A percentile compares a stretch with the other conserved stretches of the same genome.
These are phyloP conservation scores for Isatis tinctoria DNA, from an alignment of 345 rosid genomes.

Conservation along the genomic window DNA sequence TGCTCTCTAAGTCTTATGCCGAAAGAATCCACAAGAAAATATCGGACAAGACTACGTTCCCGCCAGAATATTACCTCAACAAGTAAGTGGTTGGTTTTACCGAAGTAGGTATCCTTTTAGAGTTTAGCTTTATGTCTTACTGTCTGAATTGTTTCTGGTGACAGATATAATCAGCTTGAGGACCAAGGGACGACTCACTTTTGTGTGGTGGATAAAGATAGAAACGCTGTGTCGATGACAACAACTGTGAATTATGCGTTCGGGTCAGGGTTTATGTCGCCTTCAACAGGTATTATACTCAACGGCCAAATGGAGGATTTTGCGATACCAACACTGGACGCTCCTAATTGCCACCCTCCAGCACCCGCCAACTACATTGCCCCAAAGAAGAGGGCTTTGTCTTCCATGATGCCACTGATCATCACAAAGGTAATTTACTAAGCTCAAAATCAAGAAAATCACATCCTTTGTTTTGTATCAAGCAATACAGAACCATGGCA, in stretches of 20 bases:
- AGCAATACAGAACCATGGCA: not conserved
- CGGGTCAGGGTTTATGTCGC: slow-evolving; percentile 74
- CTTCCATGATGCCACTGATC: slow-evolving; percentile 83
- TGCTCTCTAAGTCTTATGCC: slow-evolving; percentile 68
- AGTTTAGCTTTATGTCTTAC: not conserved
- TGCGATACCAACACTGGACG: slow-evolving; percentile 54
- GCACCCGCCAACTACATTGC: slow-evolving; percentile 67
- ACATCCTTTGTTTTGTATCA: not conserved
- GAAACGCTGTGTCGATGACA: slow-evolving; percentile 86
- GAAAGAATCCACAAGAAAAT: slow-evolving; percentile 45
- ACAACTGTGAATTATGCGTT: slow-evolving; percentile 61
- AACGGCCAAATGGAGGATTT: slow-evolving; percentile 89
- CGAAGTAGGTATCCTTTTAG: not conserved
- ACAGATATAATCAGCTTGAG: slow-evolving; percentile 77
- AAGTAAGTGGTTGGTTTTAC: slow-evolving; percentile 32
- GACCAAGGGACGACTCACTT: slow-evolving; percentile 90
- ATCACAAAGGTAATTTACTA: slow-evolving; percentile 59
- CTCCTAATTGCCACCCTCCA: slow-evolving; percentile 67
- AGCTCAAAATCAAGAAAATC: not conserved
- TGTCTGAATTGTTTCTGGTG: not conserved
- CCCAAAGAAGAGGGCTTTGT: slow-evolving; percentile 73
- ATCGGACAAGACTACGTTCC: slow-evolving; percentile 67
- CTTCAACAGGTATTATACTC: slow-evolving; percentile 66
- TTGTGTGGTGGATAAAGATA: slow-evolving; percentile 66
- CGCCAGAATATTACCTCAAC: slow-evolving; percentile 63